Evolutionary conservation across 306 rosid genomes (phyloP), one percentile per base, ranked within the genome.

Genomic region (Sicyos baderoa): DNA sequence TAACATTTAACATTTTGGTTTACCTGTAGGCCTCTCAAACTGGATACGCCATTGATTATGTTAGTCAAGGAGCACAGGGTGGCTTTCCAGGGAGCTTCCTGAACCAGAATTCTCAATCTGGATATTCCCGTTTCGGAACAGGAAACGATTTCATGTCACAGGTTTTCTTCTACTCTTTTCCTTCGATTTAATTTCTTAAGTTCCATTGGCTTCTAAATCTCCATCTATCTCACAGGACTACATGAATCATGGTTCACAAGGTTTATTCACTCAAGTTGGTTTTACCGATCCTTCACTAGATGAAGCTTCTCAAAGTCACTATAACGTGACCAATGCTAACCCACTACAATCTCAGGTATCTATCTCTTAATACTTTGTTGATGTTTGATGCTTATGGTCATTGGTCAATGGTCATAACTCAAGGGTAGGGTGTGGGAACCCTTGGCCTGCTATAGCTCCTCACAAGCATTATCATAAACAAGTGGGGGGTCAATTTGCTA

Each of bases 121-220:
- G 94, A 29, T 94, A 88, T 83, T 86, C 96, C 64, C 96, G 99
- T 74, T 94, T 94, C 74, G 89, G 98, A 72, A 65, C 90, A 55
- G 99, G 97, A 76, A 94, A 94, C 56, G 99, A 94, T 70, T 94
- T 90, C 72, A 88, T 94, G 97, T 90, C 99, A 70, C 99, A 94
- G 97, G 99, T 94, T 66, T 74, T 75, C 61, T 64, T 32, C 32
- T 40, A n/a, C 16, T 11, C 19, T 19, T 54, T 18, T 15, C 18
- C 18, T 18, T 32, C 19, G 16, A 52, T 57, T 55, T 71, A 35
- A 55, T 49, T n/a, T 70, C 17, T 58, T 37, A n/a, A 72, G 45
- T 58, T 53, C 62, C 10, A 7, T 21, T 3, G 52, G n/a, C 49
- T 56, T 55, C 17, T 74, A 40, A 25, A 42, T 47, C 61, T 29